A percentile compares a stretch with the other conserved stretches of the same genome.
Evolutionary conservation across 2,329 filamentous ascomycete genomes (phyloP).

Genomic region (Acephala macrosclerotiorum): DNA sequence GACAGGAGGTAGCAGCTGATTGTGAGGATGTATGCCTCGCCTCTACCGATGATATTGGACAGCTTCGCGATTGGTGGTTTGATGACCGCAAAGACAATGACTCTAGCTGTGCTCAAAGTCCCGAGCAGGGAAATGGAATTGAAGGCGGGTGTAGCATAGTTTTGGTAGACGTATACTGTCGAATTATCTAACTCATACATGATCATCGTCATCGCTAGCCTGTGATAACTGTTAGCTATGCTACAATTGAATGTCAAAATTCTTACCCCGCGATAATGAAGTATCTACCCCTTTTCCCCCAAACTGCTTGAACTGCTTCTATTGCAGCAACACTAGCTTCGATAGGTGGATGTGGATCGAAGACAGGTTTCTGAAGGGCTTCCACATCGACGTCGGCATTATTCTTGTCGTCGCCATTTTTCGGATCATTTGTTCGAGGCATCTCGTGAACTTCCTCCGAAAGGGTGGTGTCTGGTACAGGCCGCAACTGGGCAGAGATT

Average conservation of each 20-base stretch:
- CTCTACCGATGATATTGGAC: conserved; percentile 66
- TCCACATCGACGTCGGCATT: conserved; percentile 10
- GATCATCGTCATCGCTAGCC: conserved; percentile 40
- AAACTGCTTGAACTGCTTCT: conserved; percentile 39
- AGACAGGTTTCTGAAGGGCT: not conserved
- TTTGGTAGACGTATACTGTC: conserved; percentile 42
- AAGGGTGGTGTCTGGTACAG: not conserved
- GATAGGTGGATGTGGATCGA: not conserved
- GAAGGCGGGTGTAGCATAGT: conserved; percentile 46
- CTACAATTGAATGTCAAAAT: not conserved
- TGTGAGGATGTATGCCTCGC: conserved; percentile 64
- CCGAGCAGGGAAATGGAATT: conserved; percentile 42
- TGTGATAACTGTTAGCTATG: conserved; percentile 19
- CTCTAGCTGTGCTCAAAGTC: conserved; percentile 42
- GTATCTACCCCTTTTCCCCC: conserved; percentile 36
- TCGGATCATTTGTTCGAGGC: not conserved
- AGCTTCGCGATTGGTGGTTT: conserved; percentile 69
- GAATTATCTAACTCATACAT: conserved; percentile 43
- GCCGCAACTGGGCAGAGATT: not conserved
- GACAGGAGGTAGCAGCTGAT: conserved; percentile 62
- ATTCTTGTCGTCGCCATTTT: conserved; percentile 1
- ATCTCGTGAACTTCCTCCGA: conserved; percentile 1
- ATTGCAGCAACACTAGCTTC: conserved; percentile 34
- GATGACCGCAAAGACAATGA: conserved; percentile 57
- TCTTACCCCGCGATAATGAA: conserved; percentile 35